Base-by-base conservation (phyloP, 2,329 filamentous ascomycete species). In the Cryphonectria carpinicola region DNA sequence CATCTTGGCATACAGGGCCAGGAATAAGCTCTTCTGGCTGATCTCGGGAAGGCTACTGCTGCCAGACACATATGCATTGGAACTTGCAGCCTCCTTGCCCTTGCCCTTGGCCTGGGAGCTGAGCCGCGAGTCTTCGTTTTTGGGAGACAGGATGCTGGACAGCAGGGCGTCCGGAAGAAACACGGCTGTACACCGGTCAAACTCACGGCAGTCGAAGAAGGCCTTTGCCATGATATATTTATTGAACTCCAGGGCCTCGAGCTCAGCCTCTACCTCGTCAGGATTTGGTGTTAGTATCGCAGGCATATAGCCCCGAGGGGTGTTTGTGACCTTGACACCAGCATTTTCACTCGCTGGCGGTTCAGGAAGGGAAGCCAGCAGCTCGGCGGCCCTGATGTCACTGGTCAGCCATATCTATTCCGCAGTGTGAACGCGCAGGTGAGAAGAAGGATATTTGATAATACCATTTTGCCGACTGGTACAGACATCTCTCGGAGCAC, bases 401-500 rank as follows among this genome's bases (percentile, higher is more conserved):
- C 49, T 22, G 28, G 62, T 70, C 49, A 73, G 67, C 56, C 37
- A 39, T 13, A 13, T 10, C 37, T 39, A 39, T 39, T 13, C 10
- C 37, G 37, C 37, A 11, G 11, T 13, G 11, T 11, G 37, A 39
- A 39, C 37, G 37, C 37, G 37, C 37, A 56, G 52, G 25, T 32
- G 37, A 52, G 17, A 46, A 19, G 43, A 46, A 19, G 5, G 39
- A 19, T 19, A 49, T 22, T 22, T 22, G 8, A 28, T 13, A 60
- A 70, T 80, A 97, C 96, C 96, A 99, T 89, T 98, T 98, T 39
- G 96, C 92, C 8, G 95, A 96, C 77, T 98, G 95, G 78, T 98
- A 98, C 17, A 99, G 87, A 80, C 96, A 97, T 80, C 96, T 87
- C 79, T 99, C 96, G 1, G 94, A 97, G 83, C 95, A 98, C 79